Evolutionary conservation across 305 asterid species (phyloP), one percentile per base, ranked within the genome.

Genomic region (Fraxinus greggii): DNA sequence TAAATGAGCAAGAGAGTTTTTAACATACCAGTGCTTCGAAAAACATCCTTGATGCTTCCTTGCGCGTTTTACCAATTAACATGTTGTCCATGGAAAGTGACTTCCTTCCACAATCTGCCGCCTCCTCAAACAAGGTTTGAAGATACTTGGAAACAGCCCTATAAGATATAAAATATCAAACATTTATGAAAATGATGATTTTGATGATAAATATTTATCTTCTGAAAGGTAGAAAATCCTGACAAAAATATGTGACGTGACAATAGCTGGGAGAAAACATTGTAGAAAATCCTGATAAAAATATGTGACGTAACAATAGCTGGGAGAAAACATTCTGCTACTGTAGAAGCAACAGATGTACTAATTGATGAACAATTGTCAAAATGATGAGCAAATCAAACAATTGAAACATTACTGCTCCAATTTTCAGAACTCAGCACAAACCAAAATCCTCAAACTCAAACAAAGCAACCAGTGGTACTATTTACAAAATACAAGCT

Each of bases 71-170:
- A n/a, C 97, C 95, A 77, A 75, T 80, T 84, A 95, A 89, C 78
- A 94, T 91, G 63, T 77, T 86, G 83, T 93, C 96, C 89, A 90
- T 85, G 51, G 97, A 89, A 82, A 94, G 88, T 78, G 89, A 81
- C 40, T 83, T 88, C 77, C 90, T 89, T 45, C 95, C 94, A 9
- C 36, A 78, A 79, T 90, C 95, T 9, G 92, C 94, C 88, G 92
- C 98, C 87, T 89, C 92, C 6, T 79, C 84, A 82, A 95, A 93
- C 81, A 89, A 10, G 17, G 93, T 89, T 80, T 93, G 98, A 54
- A 96, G 97, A 85, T 93, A 96, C 89, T 93, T 94, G 80, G 94
- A 90, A 78, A 96, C 98, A 74, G 99, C 99, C 88, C 99, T 96
- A 82, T 45, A 83, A 63, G 80, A 83, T 32, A 84, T 26, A 70